These are phyloP conservation scores for Metschnikowia koreensis DNA, from an alignment of 805 yeast genomes.

Conservation along the genomic window DNA sequence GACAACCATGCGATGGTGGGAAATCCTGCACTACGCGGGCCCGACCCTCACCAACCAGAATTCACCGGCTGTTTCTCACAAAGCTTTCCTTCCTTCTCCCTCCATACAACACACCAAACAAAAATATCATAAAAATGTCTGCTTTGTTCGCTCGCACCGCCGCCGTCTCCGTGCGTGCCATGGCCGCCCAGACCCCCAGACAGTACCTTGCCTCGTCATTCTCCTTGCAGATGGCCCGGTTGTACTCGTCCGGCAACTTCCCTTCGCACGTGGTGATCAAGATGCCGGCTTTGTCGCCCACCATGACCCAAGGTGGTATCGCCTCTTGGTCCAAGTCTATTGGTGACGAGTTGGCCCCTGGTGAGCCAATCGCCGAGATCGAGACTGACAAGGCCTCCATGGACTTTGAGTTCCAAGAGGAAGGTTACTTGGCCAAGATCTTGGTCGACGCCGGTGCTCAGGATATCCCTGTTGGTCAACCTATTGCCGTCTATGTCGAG, in stretches of 20 bases:
- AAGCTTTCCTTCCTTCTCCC: constrained; percentile 24
- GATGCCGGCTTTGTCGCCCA: constrained; percentile 99
- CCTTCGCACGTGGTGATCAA: constrained; percentile 86
- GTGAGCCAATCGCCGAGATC: constrained; percentile 93
- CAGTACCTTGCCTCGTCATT: constrained; percentile 19
- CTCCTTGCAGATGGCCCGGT: constrained; percentile 35
- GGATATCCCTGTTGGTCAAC: constrained; percentile 91
- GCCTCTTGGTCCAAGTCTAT: constrained; percentile 86
- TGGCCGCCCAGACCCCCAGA: constrained; percentile 21
- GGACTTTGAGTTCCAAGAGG: constrained; percentile 99
- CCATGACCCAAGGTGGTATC: constrained; percentile 95
- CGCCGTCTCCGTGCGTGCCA: constrained; percentile 26
- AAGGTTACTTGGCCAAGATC: constrained; percentile 87
- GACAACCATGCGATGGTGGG: constrained; percentile 28
- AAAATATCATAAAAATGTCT: constrained; percentile 25
- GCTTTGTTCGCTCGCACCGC: constrained; percentile 38
- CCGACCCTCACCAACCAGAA: constrained; percentile 4
- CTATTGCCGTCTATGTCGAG: constrained; percentile 96
- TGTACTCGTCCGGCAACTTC: constrained; percentile 48
- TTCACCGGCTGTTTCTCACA: not conserved
- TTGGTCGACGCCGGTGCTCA: constrained; percentile 80
- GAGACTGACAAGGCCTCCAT: constrained; percentile 97
- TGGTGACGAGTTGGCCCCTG: constrained; percentile 87
- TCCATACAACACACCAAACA: not conserved
- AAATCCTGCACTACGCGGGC: constrained; percentile 12